A percentile compares a stretch with the other conserved stretches of the same genome.
phyloP scores from a whole-genome alignment of 2,329 filamentous ascomycete genomes.

The Coniochaeta sp. region DNA sequence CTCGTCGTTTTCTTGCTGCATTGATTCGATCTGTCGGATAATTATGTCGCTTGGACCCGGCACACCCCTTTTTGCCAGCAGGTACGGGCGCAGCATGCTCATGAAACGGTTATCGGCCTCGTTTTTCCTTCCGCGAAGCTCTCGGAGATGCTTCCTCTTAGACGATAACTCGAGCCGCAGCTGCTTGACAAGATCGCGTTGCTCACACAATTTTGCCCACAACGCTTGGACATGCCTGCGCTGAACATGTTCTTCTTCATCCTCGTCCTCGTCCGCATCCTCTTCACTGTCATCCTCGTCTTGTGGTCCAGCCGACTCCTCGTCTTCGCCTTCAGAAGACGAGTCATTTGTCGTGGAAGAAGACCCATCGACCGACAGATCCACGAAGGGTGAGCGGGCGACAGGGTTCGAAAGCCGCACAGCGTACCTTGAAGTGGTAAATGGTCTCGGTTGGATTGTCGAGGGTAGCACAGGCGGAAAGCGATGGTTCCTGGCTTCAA shows the following conservation, averaged over 20 bases:
- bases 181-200: background rate
- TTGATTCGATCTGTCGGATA: conserved; percentile 22
- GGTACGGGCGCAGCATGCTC: conserved; percentile 19
- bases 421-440: background rate
- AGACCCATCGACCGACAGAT: background rate
- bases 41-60: conserved; percentile 17
- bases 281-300: background rate
- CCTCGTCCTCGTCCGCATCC: background rate
- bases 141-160: background rate
- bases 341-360: background rate
- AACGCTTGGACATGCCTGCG: background rate
- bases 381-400: background rate
- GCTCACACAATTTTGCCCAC: background rate
- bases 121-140: background rate
- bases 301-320: background rate
- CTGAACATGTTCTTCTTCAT: background rate
- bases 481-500: background rate
- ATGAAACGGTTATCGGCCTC: conserved; percentile 2
- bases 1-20: conserved; percentile 29
- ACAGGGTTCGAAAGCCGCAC: background rate
- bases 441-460: background rate
- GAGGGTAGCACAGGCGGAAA: background rate
- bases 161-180: background rate
- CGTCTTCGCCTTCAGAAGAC: background rate
- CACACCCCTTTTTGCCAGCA: conserved; percentile 19